A percentile compares a stretch with the other conserved stretches of the same genome.
These are phyloP conservation scores for Quercus rubra DNA, from an alignment of 306 rosid species.

Conservation along the genomic window DNA sequence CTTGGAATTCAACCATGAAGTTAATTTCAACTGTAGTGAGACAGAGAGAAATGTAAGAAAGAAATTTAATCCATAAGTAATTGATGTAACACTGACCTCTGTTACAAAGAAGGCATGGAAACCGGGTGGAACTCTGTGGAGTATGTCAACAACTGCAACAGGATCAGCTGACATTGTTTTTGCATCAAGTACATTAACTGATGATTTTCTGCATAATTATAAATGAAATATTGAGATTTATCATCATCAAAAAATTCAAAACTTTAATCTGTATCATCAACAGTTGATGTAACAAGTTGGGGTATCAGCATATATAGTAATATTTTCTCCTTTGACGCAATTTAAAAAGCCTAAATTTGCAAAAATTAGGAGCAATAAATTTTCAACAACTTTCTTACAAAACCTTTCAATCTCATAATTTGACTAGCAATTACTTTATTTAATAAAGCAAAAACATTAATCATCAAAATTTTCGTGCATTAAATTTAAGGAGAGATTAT, in stretches of 20 bases:
- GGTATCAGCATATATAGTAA: no score
- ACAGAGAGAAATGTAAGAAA: background rate
- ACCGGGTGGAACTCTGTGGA: conserved; percentile 83
- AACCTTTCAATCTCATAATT: background rate
- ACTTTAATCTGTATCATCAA: background rate
- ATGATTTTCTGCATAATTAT: conserved; percentile 59
- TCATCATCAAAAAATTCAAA: background rate
- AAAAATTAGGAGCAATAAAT: background rate
- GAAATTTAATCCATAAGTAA: background rate
- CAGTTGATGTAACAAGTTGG: no score
- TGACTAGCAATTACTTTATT: background rate
- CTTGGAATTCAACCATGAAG: background rate
- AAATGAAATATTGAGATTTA: conserved; percentile 14
- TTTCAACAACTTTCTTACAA: background rate
- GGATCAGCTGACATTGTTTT: conserved; percentile 91
- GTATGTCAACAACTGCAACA: conserved; percentile 82
- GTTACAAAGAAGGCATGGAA: conserved; percentile 89
- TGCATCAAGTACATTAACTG: conserved; percentile 69
- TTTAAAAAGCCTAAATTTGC: background rate
- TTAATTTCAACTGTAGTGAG: background rate
- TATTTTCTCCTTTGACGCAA: background rate
- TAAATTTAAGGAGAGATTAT: background rate
- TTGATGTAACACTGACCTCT: conserved; percentile 57
- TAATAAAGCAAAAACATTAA: background rate
- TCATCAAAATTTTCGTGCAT: background rate